Percentiles rank a stretch among this genome's conserved stretches.
These are phyloP conservation scores for Acidiella bohemica DNA, from an alignment of 495 filamentous ascomycete genomes.

Conservation along the genomic window DNA sequence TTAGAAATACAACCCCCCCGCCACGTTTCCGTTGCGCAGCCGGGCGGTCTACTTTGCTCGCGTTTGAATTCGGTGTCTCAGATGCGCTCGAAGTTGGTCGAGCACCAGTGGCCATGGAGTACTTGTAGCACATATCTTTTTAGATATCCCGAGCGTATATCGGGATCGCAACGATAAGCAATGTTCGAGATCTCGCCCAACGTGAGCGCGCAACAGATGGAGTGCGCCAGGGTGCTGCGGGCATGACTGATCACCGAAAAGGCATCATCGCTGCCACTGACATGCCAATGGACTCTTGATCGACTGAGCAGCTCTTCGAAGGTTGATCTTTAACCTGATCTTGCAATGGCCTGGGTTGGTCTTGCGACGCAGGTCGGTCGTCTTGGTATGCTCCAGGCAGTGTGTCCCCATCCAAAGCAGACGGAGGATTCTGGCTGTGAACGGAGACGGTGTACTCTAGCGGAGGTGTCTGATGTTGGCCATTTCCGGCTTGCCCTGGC, in stretches of 20 bases:
- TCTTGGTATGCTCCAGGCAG: no score
- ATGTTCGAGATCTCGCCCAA: conserved; percentile 7
- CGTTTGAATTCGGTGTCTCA: neutral
- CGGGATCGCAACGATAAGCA: conserved; percentile 1
- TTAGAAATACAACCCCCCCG: neutral
- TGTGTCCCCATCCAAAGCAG: no score
- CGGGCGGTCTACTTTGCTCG: neutral
- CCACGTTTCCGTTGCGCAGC: neutral
- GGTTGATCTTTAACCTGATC: neutral
- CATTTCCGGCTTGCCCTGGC: neutral
- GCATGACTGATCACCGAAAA: neutral
- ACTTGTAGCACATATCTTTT: conserved; percentile 1
- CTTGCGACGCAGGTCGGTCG: no score
- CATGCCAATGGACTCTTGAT: neutral
- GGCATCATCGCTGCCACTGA: neutral
- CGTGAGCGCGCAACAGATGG: conserved; percentile 1
- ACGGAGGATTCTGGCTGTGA: no score
- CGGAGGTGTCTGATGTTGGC: neutral
- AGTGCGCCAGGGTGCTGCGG: conserved; percentile 2
- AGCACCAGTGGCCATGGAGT: no score
- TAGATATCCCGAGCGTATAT: conserved; percentile 1
- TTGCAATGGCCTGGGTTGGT: no score
- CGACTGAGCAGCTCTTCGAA: neutral
- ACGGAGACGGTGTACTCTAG: neutral
- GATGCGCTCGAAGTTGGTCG: no score